Percentiles rank a stretch among this genome's conserved stretches.
These are phyloP conservation scores for Tardiomyces blankii DNA, from an alignment of 1,139 yeast genomes.

Conservation along the genomic window DNA sequence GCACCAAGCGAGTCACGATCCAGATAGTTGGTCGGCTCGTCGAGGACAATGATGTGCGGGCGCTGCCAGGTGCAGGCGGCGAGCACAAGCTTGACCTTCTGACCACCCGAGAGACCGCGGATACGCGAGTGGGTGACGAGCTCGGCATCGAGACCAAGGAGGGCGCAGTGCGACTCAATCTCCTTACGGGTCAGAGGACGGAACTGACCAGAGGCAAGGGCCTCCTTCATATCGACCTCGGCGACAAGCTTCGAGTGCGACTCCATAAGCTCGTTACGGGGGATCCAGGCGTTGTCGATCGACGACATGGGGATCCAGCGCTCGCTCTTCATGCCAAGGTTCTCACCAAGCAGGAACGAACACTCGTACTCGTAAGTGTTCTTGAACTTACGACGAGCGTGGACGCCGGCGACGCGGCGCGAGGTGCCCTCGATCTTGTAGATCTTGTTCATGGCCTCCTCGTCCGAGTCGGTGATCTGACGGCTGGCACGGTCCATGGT, in stretches of 20 bases:
- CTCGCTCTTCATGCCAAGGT: constrained; percentile 97
- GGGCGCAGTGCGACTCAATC: constrained; percentile 96
- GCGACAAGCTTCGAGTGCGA: constrained; percentile 98
- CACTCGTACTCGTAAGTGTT: constrained; percentile 99
- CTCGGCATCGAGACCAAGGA: constrained; percentile 98
- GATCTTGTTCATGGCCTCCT: constrained; percentile 97
- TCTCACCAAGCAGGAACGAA: constrained; percentile 94
- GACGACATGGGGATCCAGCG: constrained; percentile 99
- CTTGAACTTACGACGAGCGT: constrained; percentile 99
- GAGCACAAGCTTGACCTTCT: constrained; percentile 97
- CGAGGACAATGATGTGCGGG: constrained; percentile 98
- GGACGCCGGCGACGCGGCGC: constrained; percentile 93
- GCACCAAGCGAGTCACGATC: constrained; percentile 99
- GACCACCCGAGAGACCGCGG: constrained; percentile 99
- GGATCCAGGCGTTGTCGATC: constrained; percentile 99
- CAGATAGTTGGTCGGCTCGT: constrained; percentile 98
- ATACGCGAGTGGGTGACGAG: constrained; percentile 99
- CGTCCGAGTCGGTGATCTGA: constrained; percentile 94
- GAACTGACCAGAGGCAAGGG: constrained; percentile 99
- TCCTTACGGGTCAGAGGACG: constrained; percentile 99
- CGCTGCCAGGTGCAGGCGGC: constrained; percentile 99
- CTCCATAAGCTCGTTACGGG: constrained; percentile 99
- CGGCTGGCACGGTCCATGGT: constrained; percentile 99
- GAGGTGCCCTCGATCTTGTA: constrained; percentile 98
- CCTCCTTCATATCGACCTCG: constrained; percentile 99